phyloP scores from a whole-genome alignment of 2,329 filamentous ascomycete species.

The Westerdykella aurantiaca region DNA sequence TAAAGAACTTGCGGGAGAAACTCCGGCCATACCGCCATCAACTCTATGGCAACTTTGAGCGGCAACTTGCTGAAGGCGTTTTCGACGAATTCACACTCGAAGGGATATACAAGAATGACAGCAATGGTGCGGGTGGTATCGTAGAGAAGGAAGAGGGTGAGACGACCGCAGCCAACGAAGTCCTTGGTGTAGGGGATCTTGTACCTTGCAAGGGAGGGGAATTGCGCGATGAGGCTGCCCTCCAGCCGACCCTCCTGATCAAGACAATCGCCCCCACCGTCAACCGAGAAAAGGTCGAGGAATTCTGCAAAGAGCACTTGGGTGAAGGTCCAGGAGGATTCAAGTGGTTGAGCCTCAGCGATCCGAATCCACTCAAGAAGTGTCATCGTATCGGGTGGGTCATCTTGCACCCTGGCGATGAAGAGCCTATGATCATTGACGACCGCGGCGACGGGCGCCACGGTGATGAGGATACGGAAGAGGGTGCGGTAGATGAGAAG shows the following conservation, averaged over 20 bases:
- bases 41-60: constrained; percentile 81
- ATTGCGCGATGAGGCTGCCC: constrained; percentile 79
- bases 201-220: constrained; percentile 79
- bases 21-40: constrained; percentile 74
- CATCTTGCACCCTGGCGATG: constrained; percentile 77
- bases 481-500: constrained; percentile 53
- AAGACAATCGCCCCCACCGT: constrained; percentile 98
- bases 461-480: constrained; percentile 57
- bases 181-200: constrained; percentile 85
- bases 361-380: constrained; percentile 93
- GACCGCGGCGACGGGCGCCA: constrained; percentile 65
- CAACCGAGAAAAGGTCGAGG: constrained; percentile 85
- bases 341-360: constrained; percentile 91
- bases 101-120: constrained; percentile 88
- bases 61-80: constrained; percentile 73
- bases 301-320: constrained; percentile 89
- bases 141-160: constrained; percentile 96
- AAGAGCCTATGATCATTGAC: constrained; percentile 53
- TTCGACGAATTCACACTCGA: constrained; percentile 96
- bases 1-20: constrained; percentile 66
- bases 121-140: constrained; percentile 75
- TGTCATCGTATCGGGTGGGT: constrained; percentile 99
- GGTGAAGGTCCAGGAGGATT: constrained; percentile 88
- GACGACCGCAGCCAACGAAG: constrained; percentile 83
- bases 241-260: constrained; percentile 88